These are phyloP conservation scores for Ogataea pignaliae DNA, from an alignment of 805 yeast genomes.

Conservation along the genomic window DNA sequence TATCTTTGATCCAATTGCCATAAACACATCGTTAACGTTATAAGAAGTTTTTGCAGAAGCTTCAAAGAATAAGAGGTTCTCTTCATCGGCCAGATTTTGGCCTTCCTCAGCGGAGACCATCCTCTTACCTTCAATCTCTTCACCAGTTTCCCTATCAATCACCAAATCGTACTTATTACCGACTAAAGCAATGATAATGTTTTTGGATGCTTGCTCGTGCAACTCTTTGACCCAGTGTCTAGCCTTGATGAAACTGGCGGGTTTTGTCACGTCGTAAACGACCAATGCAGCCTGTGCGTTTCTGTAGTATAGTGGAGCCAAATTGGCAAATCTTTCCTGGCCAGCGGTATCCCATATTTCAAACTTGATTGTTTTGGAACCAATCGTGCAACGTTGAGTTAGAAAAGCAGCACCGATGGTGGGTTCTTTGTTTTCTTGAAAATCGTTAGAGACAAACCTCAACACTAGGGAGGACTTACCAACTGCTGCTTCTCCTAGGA, in stretches of 20 bases:
- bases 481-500: slow-evolving; percentile 96
- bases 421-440: slow-evolving; percentile 96
- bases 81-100: slow-evolving; percentile 81
- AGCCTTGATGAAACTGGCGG: slow-evolving; percentile 91
- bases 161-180: slow-evolving; percentile 89
- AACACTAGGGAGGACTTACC: slow-evolving; percentile 92
- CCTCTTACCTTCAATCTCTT: slow-evolving; percentile 50
- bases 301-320: slow-evolving; percentile 96
- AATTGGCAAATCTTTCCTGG: slow-evolving; percentile 91
- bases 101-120: slow-evolving; percentile 89
- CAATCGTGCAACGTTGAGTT: slow-evolving; percentile 88
- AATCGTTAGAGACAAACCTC: slow-evolving; percentile 90
- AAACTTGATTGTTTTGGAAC: slow-evolving; percentile 82
- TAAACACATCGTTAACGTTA: slow-evolving; percentile 87
- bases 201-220: slow-evolving; percentile 92
- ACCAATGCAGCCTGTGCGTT: slow-evolving; percentile 97
- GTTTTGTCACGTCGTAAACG: slow-evolving; percentile 92
- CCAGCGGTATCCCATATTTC: slow-evolving; percentile 99
- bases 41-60: slow-evolving; percentile 89
- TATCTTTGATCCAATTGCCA: slow-evolving; percentile 83
- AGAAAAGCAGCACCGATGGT: slow-evolving; percentile 97
- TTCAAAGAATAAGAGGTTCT: slow-evolving; percentile 85
- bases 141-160: slow-evolving; percentile 43
- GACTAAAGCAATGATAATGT: slow-evolving; percentile 86
- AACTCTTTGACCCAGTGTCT: slow-evolving; percentile 97